Evolutionary conservation across 108 stramenopile genomes (phyloP), one percentile per base, ranked within the genome.

Genomic region (Craspedostauros australis): DNA sequence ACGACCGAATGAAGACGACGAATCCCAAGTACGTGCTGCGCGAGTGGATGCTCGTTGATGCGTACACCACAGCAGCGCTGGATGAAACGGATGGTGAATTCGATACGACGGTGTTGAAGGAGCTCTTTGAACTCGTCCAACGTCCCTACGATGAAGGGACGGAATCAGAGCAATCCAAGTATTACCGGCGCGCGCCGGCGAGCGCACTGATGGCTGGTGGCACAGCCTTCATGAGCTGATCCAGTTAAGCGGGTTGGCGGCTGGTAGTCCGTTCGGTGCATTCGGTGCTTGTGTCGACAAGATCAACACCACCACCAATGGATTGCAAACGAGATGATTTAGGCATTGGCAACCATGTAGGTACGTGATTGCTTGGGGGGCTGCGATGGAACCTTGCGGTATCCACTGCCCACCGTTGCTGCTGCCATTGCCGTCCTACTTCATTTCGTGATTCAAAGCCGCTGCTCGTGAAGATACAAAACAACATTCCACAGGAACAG

Each of bases 41-140:
- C 41, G 88, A 90, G 60, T 85, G 85, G 87, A 94, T 87, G 81
- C 52, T 94, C 48, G 87, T 90, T 11, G 86, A 94, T 42, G 83
- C 92, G 2, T 94, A 94, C 57, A 57, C 76, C 4, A 63, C 66
- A 39, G 92, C 88, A 25, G 84, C 72, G 30, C 48, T n/a, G 34
- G 60, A 29, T 11, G n/a, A n/a, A n/a, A n/a, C n/a, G n/a, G 46
- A 70, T 21, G 81, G 66, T n/a, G n/a, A n/a, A n/a, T n/a, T n/a
- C n/a, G 83, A 88, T 62, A 72, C 80, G 32, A 45, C 66, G 6
- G 49, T 68, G 1, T 28, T 87, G 11, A 60, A 81, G 23, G 79
- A 88, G 39, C 43, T 91, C 15, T 77, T 70, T 51, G 70, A 79
- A 26, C 49, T 90, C 39, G 65, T 70, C 7, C 71, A 90, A 51